Evolutionary conservation across 305 asterid genomes (phyloP), one percentile per base, ranked within the genome.

Genomic region (Withania somnifera): DNA sequence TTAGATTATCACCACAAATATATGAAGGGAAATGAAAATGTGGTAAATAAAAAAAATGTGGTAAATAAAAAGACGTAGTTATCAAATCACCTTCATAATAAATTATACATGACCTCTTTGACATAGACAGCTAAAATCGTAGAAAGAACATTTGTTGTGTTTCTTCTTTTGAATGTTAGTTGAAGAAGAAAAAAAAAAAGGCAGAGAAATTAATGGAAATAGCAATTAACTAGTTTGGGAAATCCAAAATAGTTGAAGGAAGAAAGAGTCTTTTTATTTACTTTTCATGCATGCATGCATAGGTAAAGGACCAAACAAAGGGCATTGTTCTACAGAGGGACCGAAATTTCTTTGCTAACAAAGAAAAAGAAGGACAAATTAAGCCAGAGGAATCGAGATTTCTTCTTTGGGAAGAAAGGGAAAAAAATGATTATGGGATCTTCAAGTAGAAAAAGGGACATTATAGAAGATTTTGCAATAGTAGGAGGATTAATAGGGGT

Each of bases 401-500:
- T 61, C 40, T 26, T 28, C 69, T 61, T 61, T 61, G 71, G 28
- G 8, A 30, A 28, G 15, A 13, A 47, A 5, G 40, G 4, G 3
- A 54, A 15, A 56, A 7, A 15, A 26, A 85, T 81, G 82, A 83
- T 36, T 34, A 66, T 58, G 86, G 80, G 81, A 81, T 81, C 15
- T 82, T 77, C 32, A 78, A 88, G 81, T 50, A 75, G 80, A 45
- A 50, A 75, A 42, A 83, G 81, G 84, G 90, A 84, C 78, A 7
- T 83, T 5, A 4, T 93, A 1, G 94, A 92, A 87, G 94, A 93
- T n/a, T 47, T 84, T 45, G 86, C 26, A 32, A 86, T 93, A 79
- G 81, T 92, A 34, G 82, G 83, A 79, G 98, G 98, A 15, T 84
- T 95, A 80, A 84, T 92, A 38, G 86, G 80, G 26, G 88, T 95